phyloP scores from a whole-genome alignment of 2,329 filamentous ascomycete species.

The Pyricularia sp. region DNA sequence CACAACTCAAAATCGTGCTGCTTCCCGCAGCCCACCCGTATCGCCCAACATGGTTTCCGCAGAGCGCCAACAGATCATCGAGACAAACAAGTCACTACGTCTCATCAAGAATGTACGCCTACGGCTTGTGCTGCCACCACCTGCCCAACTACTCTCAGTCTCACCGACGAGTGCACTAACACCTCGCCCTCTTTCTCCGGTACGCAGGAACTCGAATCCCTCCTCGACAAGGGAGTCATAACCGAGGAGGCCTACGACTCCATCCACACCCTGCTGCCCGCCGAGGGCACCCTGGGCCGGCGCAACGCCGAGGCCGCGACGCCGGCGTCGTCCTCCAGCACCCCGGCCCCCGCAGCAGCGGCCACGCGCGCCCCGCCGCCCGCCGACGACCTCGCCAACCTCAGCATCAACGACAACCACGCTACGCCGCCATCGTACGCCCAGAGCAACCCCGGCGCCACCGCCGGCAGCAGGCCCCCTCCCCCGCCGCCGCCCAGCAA shows the following conservation, averaged over 20 bases:
- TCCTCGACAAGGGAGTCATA: slow-evolving; percentile 76
- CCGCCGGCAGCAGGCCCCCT: slow-evolving; percentile 17
- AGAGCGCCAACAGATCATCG: slow-evolving; percentile 50
- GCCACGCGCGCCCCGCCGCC: slow-evolving; percentile 17
- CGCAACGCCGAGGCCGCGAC: slow-evolving; percentile 20
- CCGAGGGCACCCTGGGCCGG: slow-evolving; percentile 52
- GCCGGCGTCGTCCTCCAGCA: slow-evolving; percentile 8
- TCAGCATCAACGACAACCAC: slow-evolving; percentile 23
- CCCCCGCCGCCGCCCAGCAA: slow-evolving; percentile 33
- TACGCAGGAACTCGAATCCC: slow-evolving; percentile 75
- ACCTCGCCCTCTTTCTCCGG: slow-evolving; percentile 8
- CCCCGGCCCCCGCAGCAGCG: slow-evolving; percentile 18
- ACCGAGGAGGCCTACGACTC: slow-evolving; percentile 64
- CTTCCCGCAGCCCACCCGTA: not conserved
- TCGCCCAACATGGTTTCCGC: slow-evolving; percentile 2
- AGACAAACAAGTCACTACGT: slow-evolving; percentile 77
- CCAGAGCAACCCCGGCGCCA: slow-evolving; percentile 28
- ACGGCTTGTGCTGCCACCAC: not conserved
- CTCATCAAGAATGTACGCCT: slow-evolving; percentile 68
- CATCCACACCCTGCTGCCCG: slow-evolving; percentile 66
- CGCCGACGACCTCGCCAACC: slow-evolving; percentile 31
- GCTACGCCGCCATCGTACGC: slow-evolving; percentile 42
- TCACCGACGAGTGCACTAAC: slow-evolving; percentile 7
- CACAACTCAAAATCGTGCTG: not conserved
- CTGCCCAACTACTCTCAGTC: not conserved